phyloP scores from a whole-genome alignment of 2,329 filamentous ascomycete genomes.

The Pestalotiopsis sp. region DNA sequence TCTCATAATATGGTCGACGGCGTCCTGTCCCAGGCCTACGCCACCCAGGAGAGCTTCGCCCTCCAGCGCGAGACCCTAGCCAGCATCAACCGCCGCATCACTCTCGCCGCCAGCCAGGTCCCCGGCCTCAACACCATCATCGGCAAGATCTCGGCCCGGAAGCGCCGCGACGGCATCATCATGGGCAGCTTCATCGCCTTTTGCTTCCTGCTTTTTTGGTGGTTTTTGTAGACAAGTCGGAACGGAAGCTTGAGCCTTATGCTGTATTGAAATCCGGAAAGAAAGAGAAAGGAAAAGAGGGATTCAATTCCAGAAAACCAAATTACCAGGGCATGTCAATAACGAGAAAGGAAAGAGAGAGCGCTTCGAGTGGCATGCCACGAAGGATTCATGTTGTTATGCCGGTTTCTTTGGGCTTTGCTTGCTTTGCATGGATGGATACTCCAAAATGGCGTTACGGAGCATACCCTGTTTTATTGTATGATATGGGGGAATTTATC shows the following conservation, averaged over 20 bases:
- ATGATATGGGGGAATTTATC: constrained; percentile 66
- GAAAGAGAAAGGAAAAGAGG: too few species aligned
- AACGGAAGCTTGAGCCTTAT: too few species aligned
- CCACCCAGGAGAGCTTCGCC: constrained; percentile 89
- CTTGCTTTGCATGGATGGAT: constrained; percentile 7
- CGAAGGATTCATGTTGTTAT: background rate
- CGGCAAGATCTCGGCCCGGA: constrained; percentile 89
- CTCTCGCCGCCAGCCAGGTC: constrained; percentile 84
- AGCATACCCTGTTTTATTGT: constrained; percentile 69
- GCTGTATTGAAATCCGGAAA: too few species aligned
- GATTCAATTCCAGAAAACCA: too few species aligned
- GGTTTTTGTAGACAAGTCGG: constrained; percentile 47
- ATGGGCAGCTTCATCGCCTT: constrained; percentile 89
- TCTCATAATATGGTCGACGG: constrained; percentile 88
- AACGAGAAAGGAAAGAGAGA: background rate
- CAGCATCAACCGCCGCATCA: constrained; percentile 89
- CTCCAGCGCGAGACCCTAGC: constrained; percentile 85
- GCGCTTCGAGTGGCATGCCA: background rate
- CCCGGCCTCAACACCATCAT: constrained; percentile 94
- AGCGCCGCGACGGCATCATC: constrained; percentile 92
- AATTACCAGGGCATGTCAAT: background rate
- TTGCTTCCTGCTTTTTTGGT: constrained; percentile 86
- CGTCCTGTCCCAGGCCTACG: constrained; percentile 93
- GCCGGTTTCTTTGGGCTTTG: background rate
- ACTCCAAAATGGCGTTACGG: constrained; percentile 9